Evolutionary conservation across 108 stramenopile genomes (phyloP).

Genomic region (Cyclotella atomus): DNA sequence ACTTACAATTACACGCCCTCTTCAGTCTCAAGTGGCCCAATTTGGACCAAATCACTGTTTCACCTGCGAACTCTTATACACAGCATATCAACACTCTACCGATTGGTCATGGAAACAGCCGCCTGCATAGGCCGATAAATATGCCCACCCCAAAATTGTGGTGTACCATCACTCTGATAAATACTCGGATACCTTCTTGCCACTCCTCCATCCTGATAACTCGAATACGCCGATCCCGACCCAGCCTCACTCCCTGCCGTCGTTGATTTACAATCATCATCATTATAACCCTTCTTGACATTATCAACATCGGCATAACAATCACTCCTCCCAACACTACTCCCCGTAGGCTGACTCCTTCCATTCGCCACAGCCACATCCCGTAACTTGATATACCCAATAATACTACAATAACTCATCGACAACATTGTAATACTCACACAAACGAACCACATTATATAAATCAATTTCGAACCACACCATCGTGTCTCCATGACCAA

Average conservation of each 20-base stretch:
- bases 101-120: constrained; percentile 72
- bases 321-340: constrained; percentile 55
- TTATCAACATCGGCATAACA: constrained; percentile 71
- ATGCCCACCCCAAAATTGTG: constrained; percentile 86
- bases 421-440: constrained; percentile 80
- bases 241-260: background rate
- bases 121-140: constrained; percentile 89
- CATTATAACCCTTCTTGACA: too few relatives aligned
- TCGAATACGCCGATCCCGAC: constrained; percentile 26
- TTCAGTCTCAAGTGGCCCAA: too few relatives aligned
- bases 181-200: constrained; percentile 54
- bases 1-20: too few relatives aligned
- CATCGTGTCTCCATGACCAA: constrained; percentile 75
- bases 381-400: constrained; percentile 87
- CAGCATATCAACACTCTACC: constrained; percentile 2
- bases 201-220: constrained; percentile 36
- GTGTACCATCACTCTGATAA: constrained; percentile 87
- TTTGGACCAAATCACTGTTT: too few relatives aligned
- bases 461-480: constrained; percentile 75
- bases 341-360: constrained; percentile 60
- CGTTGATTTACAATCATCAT: background rate
- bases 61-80: too few relatives aligned
- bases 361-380: constrained; percentile 85
- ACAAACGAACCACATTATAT: constrained; percentile 78
- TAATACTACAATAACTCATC: constrained; percentile 79